Evolutionary conservation across 2,329 filamentous ascomycete species (phyloP).

Genomic region (Pseudocercospora macadamiae): DNA sequence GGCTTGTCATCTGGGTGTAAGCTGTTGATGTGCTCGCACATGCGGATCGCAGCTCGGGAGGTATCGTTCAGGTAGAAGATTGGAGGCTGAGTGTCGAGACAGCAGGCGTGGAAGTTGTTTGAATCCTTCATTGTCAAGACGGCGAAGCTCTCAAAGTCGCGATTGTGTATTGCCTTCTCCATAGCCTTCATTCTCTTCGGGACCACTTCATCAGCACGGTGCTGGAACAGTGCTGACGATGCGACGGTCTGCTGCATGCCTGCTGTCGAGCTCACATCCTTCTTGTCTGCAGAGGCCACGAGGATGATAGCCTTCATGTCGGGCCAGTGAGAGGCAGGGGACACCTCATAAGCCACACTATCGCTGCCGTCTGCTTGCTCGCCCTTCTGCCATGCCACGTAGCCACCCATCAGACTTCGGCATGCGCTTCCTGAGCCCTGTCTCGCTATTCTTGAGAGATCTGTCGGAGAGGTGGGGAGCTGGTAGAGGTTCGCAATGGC

Average conservation of each 20-base stretch:
- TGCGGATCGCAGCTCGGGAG: constrained; percentile 79
- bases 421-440: constrained; percentile 96
- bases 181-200: constrained; percentile 81
- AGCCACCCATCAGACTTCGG: constrained; percentile 89
- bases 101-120: constrained; percentile 95
- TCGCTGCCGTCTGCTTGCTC: constrained; percentile 76
- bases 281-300: constrained; percentile 91
- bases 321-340: constrained; percentile 88
- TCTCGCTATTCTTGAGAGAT: constrained; percentile 84
- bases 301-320: constrained; percentile 91
- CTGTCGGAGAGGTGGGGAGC: constrained; percentile 72
- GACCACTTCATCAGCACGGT: constrained; percentile 75
- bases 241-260: constrained; percentile 97
- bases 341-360: constrained; percentile 85
- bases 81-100: constrained; percentile 91
- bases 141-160: constrained; percentile 85
- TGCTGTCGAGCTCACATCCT: constrained; percentile 87
- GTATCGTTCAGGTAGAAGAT: constrained; percentile 99
- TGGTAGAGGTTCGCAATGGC: constrained; percentile 91
- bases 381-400: constrained; percentile 92
- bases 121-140: constrained; percentile 94
- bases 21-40: constrained; percentile 86
- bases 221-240: constrained; percentile 84
- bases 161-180: constrained; percentile 75
- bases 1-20: constrained; percentile 67